A percentile compares a stretch with the other conserved stretches of the same genome.
phyloP scores from a whole-genome alignment of 2,329 filamentous ascomycete genomes.

The Salinomyces thailandicus region DNA sequence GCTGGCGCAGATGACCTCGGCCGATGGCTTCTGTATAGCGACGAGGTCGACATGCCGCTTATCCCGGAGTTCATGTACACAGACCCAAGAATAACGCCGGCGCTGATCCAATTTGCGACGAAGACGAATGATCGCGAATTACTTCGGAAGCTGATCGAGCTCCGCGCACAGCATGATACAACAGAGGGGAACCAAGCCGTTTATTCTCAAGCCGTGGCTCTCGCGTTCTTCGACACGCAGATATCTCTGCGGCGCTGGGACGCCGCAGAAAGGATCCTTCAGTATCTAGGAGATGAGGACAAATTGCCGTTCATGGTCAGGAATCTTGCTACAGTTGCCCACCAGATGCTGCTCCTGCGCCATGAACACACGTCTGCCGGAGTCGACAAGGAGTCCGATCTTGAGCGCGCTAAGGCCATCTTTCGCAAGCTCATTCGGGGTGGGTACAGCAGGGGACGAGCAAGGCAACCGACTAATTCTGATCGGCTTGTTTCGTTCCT shows the following conservation, averaged over 20 bases:
- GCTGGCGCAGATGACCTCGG: constrained; percentile 38
- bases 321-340: constrained; percentile 13
- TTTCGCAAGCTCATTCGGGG: background rate
- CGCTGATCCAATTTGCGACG: constrained; percentile 45
- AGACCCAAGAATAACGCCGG: constrained; percentile 40
- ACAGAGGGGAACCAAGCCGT: constrained; percentile 1
- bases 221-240: constrained; percentile 34
- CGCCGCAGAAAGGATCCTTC: constrained; percentile 29
- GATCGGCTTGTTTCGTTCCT: constrained; percentile 6
- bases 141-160: constrained; percentile 17
- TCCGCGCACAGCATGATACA: constrained; percentile 4
- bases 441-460: background rate
- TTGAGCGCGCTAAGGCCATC: background rate
- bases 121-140: constrained; percentile 36
- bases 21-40: constrained; percentile 42
- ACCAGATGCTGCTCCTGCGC: constrained; percentile 4
- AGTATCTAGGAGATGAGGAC: constrained; percentile 9
- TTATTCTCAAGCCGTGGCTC: constrained; percentile 21
- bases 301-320: constrained; percentile 10
- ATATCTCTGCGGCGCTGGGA: constrained; percentile 32
- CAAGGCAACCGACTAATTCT: background rate
- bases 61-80: constrained; percentile 37
- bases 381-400: background rate
- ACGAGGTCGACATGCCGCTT: constrained; percentile 45
- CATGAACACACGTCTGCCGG: background rate